Evolutionary conservation across 2,329 filamentous ascomycete species (phyloP), one percentile per base, ranked within the genome.

Genomic region (Penicillium sp.): DNA sequence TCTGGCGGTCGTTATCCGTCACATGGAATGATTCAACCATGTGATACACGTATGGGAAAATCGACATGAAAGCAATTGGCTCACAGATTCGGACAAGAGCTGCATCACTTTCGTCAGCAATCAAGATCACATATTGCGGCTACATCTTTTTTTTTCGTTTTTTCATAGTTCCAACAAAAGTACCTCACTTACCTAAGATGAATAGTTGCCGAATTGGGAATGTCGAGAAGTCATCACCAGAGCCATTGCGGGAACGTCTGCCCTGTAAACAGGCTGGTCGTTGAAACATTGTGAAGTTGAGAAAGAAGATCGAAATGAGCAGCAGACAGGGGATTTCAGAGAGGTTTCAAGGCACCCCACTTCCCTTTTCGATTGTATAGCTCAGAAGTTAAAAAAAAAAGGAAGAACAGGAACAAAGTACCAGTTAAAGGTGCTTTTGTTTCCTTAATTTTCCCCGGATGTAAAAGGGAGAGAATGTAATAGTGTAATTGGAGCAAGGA

Each of bases 51-150:
- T 97, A 99, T 1, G 94, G 94, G 72, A 99, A 97, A 66, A 97
- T 97, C 51, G 92, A 97, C 91, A 97, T 97, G 81, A 99, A 97
- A 6, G 94, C 94, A 74, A 99, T 97, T 50, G 94, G 94, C 73
- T 99, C 94, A 80, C 91, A 97, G 79, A 99, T 93, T 70, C 94
- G 88, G 77, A 92, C 96, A 69, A 96, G 82, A 43, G 91, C 92
- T 95, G 57, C 26, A 55, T 38, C 42, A 53, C 14, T 47, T 17
- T 56, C 10, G 50, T 61, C 50, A 58, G 54, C 19, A 42, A 28
- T 26, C 35, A 45, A 56, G 25, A 35, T 22, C 37, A 31, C 36
- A 51, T 25, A 16, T 33, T 2, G 50, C 47, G 31, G 36, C 30
- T 22, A 36, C 37, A 17, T 44, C 17, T 44, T 25, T 36, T 31